These are phyloP conservation scores for Centaurea solstitialis DNA, from an alignment of 129 eudicot species.

Conservation along the genomic window DNA sequence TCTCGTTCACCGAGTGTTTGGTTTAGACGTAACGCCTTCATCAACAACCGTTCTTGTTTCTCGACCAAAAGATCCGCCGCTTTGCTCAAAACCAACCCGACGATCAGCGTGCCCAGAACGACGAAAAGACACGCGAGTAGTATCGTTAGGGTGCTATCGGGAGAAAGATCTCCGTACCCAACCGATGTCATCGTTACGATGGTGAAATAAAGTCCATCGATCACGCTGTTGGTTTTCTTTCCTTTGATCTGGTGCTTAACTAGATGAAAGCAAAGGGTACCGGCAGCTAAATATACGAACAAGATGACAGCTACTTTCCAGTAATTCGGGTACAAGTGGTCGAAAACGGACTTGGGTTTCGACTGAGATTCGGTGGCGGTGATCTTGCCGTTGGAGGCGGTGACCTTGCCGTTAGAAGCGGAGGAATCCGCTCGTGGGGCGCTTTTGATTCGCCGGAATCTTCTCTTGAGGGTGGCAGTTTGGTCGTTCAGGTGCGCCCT, in stretches of 20 bases:
- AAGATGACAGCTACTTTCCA: conserved; percentile 45
- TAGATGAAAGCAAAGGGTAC: conserved; percentile 59
- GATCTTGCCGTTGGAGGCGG: conserved; percentile 27
- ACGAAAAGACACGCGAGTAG: conserved; percentile 86
- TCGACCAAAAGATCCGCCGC: conserved; percentile 84
- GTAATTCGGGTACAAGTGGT: conserved; percentile 53
- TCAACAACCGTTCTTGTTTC: conserved; percentile 66
- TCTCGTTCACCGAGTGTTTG: conserved; percentile 48
- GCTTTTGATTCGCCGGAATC: conserved; percentile 61
- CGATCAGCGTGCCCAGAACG: conserved; percentile 64
- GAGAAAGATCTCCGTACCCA: conserved; percentile 90
- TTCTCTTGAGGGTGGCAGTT: conserved; percentile 39
- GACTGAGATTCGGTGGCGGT: neutral
- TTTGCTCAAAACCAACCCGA: conserved; percentile 58
- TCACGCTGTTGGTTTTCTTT: conserved; percentile 47
- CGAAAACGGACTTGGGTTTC: conserved; percentile 38
- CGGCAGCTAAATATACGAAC: conserved; percentile 47
- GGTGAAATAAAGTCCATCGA: conserved; percentile 84
- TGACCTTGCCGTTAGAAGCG: conserved; percentile 26
- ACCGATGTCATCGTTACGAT: conserved; percentile 89
- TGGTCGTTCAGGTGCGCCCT: conserved; percentile 19
- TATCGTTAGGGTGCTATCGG: conserved; percentile 47
- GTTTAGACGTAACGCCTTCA: conserved; percentile 60
- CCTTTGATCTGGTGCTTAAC: conserved; percentile 54
- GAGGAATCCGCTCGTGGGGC: conserved; percentile 54